A percentile compares a stretch with the other conserved stretches of the same genome.
phyloP scores from a whole-genome alignment of 2,329 filamentous ascomycete species.

The Scedosporium minutisporum region DNA sequence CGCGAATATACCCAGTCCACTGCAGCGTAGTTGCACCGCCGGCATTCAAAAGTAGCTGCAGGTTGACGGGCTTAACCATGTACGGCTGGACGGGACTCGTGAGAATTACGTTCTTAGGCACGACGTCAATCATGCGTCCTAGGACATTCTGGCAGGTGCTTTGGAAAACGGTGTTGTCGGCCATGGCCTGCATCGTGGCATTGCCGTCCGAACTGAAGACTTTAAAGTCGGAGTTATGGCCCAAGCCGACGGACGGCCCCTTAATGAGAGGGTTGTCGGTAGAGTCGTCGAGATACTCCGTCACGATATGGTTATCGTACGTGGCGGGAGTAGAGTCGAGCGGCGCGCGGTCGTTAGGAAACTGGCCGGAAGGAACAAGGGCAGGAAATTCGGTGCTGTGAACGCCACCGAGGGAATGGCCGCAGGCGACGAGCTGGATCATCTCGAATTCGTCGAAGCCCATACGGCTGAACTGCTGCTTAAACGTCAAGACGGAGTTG shows the following conservation, averaged over 20 bases:
- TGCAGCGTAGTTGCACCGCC: slow-evolving; percentile 34
- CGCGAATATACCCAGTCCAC: slow-evolving; percentile 46
- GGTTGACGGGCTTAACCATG: slow-evolving; percentile 46
- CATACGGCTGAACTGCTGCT: slow-evolving; percentile 46
- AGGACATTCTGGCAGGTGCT: slow-evolving; percentile 40
- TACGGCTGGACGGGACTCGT: slow-evolving; percentile 45
- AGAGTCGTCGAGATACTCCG: slow-evolving; percentile 44
- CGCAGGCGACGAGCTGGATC: slow-evolving; percentile 51
- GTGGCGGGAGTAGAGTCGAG: slow-evolving; percentile 37
- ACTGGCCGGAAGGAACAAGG: slow-evolving; percentile 36
- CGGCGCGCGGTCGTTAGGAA: slow-evolving; percentile 30
- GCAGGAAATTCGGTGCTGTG: slow-evolving; percentile 43
- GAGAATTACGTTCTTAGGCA: slow-evolving; percentile 40
- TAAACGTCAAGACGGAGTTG: slow-evolving; percentile 41
- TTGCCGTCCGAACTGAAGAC: slow-evolving; percentile 48
- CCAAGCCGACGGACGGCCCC: slow-evolving; percentile 33
- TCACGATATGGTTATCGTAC: slow-evolving; percentile 49
- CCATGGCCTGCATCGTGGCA: slow-evolving; percentile 40
- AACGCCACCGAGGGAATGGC: slow-evolving; percentile 52
- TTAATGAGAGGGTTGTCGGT: slow-evolving; percentile 46
- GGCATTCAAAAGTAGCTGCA: slow-evolving; percentile 43
- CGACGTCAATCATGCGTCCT: slow-evolving; percentile 53
- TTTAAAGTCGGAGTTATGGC: slow-evolving; percentile 43
- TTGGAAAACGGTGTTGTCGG: slow-evolving; percentile 32
- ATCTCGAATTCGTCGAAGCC: slow-evolving; percentile 47